Evolutionary conservation across 805 yeast species (phyloP).

Genomic region (Maudiozyma pseudohumilis): DNA sequence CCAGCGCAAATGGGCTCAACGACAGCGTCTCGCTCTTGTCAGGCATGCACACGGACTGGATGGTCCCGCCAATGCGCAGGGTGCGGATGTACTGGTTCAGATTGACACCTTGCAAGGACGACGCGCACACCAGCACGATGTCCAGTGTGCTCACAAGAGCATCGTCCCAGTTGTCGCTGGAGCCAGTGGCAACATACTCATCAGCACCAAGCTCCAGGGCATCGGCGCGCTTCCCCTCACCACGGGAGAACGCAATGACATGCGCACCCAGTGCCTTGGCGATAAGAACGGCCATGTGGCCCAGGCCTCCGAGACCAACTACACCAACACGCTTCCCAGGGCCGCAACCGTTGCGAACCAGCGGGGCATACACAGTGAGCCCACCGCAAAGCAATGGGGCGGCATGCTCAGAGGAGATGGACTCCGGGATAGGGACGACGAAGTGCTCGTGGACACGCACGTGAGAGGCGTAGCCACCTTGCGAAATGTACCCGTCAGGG

Average conservation of each 20-base stretch:
- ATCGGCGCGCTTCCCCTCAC: conserved; percentile 38
- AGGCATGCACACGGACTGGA: conserved; percentile 23
- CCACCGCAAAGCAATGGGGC: conserved; percentile 79
- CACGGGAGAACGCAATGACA: conserved; percentile 48
- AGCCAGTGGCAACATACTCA: conserved; percentile 44
- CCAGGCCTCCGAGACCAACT: conserved; percentile 49
- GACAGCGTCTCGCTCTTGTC: conserved; percentile 9
- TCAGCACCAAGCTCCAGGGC: conserved; percentile 46
- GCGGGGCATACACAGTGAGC: conserved; percentile 59
- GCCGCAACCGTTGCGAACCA: conserved; percentile 42
- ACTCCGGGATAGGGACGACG: conserved; percentile 55
- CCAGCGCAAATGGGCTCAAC: conserved; percentile 11
- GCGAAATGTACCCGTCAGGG: conserved; percentile 37
- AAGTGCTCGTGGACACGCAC: conserved; percentile 54
- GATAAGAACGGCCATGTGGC: conserved; percentile 46
- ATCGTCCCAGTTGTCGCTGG: conserved; percentile 34
- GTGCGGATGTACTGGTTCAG: conserved; percentile 27
- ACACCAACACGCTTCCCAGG: conserved; percentile 44
- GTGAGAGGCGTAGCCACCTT: conserved; percentile 62
- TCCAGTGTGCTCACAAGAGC: conserved; percentile 32
- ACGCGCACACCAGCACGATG: conserved; percentile 41
- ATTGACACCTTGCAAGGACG: conserved; percentile 32
- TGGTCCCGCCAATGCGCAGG: conserved; percentile 30
- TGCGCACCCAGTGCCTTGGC: conserved; percentile 54
- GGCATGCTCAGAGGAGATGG: conserved; percentile 40